Conservation (phyloP, 768 basidiomycete genomes). For the Rhodotorula paludigena region DNA sequence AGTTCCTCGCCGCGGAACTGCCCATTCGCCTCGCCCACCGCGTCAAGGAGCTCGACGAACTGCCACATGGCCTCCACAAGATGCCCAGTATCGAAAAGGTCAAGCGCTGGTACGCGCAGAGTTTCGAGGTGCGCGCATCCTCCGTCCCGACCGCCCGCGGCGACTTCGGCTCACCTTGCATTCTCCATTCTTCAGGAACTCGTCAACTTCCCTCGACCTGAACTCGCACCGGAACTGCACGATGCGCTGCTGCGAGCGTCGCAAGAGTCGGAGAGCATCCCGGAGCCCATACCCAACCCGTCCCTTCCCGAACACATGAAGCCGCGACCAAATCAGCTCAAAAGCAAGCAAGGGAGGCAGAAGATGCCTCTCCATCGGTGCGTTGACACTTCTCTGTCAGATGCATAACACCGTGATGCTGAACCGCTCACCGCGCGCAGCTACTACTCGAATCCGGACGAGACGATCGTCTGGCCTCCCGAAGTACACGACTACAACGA, state of each 20-base stretch:
- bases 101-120: conserved; percentile 98
- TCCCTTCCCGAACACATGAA: conserved; percentile 53
- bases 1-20: conserved; percentile 86
- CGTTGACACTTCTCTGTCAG: conserved; percentile 39
- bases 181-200: conserved; percentile 62
- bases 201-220: conserved; percentile 74
- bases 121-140: conserved; percentile 71
- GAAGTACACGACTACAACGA: conserved; percentile 90
- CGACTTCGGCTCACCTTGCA: neutral
- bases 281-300: conserved; percentile 75
- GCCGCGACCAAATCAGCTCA: conserved; percentile 41
- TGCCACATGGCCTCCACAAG: conserved; percentile 81
- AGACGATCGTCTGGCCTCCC: conserved; percentile 72
- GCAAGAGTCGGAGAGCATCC: conserved; percentile 55
- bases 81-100: conserved; percentile 90
- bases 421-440: conserved; percentile 48
- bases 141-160: neutral
- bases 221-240: conserved; percentile 63
- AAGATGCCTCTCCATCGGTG: conserved; percentile 79
- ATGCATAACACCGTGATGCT: neutral
- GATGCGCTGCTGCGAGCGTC: conserved; percentile 58
- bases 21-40: conserved; percentile 92
- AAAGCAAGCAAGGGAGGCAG: conserved; percentile 56
- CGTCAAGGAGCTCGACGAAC: conserved; percentile 87
- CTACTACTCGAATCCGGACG: conserved; percentile 74